Percentiles rank a stretch among this genome's conserved stretches.
Conservation (phyloP, 2,329 filamentous ascomycete genomes). For the Davidsoniella virescens region DNA sequence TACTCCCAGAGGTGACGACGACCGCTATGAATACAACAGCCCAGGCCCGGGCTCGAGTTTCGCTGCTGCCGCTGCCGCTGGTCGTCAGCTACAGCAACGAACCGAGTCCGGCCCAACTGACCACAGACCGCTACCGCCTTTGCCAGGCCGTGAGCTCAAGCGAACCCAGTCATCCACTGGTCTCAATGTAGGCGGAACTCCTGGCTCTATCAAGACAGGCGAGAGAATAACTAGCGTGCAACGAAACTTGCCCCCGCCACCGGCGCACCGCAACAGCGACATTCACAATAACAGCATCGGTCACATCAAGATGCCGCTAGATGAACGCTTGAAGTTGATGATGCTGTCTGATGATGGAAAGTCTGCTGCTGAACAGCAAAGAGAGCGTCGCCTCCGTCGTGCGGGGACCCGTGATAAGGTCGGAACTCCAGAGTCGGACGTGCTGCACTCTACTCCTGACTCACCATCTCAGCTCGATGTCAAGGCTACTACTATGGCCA, state of each 20-base stretch:
- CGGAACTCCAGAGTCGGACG: slow-evolving; percentile 11
- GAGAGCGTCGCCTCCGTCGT: slow-evolving; percentile 52
- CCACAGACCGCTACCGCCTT: slow-evolving; percentile 68
- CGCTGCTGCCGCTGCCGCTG: slow-evolving; percentile 26
- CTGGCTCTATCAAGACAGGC: slow-evolving; percentile 25
- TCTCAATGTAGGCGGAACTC: slow-evolving; percentile 17
- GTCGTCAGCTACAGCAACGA: slow-evolving; percentile 41
- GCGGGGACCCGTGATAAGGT: slow-evolving; percentile 34
- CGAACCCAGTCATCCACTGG: neutral
- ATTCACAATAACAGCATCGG: slow-evolving; percentile 49
- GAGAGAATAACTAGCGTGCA: slow-evolving; percentile 54
- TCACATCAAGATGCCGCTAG: slow-evolving; percentile 62
- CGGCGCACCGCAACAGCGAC: slow-evolving; percentile 58
- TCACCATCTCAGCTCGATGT: slow-evolving; percentile 3
- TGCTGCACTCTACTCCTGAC: slow-evolving; percentile 5
- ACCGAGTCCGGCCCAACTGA: slow-evolving; percentile 65
- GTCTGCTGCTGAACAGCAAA: slow-evolving; percentile 46
- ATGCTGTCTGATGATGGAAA: slow-evolving; percentile 60
- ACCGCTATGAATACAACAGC: slow-evolving; percentile 51
- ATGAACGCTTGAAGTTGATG: slow-evolving; percentile 77
- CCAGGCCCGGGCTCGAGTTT: slow-evolving; percentile 40
- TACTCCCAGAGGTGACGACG: slow-evolving; percentile 21
- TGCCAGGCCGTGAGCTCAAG: slow-evolving; percentile 42
- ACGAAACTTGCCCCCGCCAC: slow-evolving; percentile 56
- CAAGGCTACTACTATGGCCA: slow-evolving; percentile 2